phyloP scores from a whole-genome alignment of 768 basidiomycete species.

The Leccinum truebloodii region DNA sequence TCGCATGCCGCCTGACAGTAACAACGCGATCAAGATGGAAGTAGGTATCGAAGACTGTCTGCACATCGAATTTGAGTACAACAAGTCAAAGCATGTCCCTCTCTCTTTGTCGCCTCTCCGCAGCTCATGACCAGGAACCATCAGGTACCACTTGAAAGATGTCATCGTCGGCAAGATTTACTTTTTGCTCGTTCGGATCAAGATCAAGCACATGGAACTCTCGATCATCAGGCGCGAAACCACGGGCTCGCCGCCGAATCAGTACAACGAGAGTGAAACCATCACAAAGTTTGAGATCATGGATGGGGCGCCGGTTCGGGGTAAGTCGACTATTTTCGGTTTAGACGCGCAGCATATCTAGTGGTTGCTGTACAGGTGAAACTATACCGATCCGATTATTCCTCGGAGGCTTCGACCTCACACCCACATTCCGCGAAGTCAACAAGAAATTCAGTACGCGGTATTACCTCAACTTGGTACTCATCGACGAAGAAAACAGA shows the following conservation, averaged over 20 bases:
- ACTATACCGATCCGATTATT: slow-evolving; percentile 98
- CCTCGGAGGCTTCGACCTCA: slow-evolving; percentile 97
- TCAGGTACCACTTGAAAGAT: slow-evolving; percentile 96
- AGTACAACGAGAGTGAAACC: slow-evolving; percentile 98
- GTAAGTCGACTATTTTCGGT: slow-evolving; percentile 35
- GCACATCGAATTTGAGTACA: slow-evolving; percentile 99
- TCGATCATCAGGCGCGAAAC: slow-evolving; percentile 98
- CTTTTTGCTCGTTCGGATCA: slow-evolving; percentile 97
- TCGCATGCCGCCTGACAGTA: slow-evolving; percentile 97
- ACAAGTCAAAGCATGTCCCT: slow-evolving; percentile 89
- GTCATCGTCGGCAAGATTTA: slow-evolving; percentile 99
- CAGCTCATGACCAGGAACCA: slow-evolving; percentile 1
- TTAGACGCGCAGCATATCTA: neutral
- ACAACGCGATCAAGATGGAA: slow-evolving; percentile 99
- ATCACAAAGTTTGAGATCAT: slow-evolving; percentile 97
- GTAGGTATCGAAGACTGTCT: slow-evolving; percentile 99
- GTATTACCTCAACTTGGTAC: slow-evolving; percentile 96
- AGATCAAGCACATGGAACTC: slow-evolving; percentile 99
- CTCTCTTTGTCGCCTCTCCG: neutral
- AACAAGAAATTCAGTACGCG: slow-evolving; percentile 99
- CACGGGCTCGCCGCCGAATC: slow-evolving; percentile 96
- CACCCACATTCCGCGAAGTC: slow-evolving; percentile 97
- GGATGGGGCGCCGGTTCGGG: slow-evolving; percentile 81
- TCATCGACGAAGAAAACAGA: slow-evolving; percentile 97
- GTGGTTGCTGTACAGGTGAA: slow-evolving; percentile 61